Conservation (phyloP, 1,139 yeast species). For the Sugiyamaella grinbergsii region DNA sequence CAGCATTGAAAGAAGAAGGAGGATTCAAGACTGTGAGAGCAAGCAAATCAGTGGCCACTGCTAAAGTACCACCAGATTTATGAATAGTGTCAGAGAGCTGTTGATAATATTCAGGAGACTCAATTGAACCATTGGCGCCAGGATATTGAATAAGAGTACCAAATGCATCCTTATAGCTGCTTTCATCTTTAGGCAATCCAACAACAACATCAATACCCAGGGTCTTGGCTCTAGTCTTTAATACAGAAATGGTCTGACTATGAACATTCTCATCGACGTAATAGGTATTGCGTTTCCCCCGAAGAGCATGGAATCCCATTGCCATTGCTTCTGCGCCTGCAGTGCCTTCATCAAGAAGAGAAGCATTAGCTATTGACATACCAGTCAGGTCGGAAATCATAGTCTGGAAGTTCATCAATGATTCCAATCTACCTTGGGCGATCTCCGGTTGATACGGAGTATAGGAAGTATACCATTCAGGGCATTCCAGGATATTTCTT, state of each 20-base stretch:
- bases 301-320: conserved; percentile 66
- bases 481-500: conserved; percentile 86
- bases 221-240: conserved; percentile 76
- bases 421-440: conserved; percentile 92
- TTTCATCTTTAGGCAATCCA: conserved; percentile 57
- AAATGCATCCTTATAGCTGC: conserved; percentile 53
- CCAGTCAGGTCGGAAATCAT: conserved; percentile 88
- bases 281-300: conserved; percentile 67
- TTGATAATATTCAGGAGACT: conserved; percentile 45
- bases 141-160: conserved; percentile 94
- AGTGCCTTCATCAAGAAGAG: conserved; percentile 92
- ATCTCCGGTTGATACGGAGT: conserved; percentile 99
- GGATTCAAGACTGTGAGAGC: conserved; percentile 85
- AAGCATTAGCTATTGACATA: conserved; percentile 88
- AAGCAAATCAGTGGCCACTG: conserved; percentile 86
- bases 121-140: conserved; percentile 76
- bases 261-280: conserved; percentile 78
- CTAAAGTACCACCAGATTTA: conserved; percentile 67
- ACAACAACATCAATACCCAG: conserved; percentile 66
- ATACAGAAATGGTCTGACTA: conserved; percentile 82
- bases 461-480: conserved; percentile 98
- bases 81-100: conserved; percentile 68
- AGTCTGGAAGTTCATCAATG: conserved; percentile 88
- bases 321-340: conserved; percentile 99
- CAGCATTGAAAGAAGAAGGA: conserved; percentile 87